phyloP scores from a whole-genome alignment of 1,139 yeast species.

The Kodamaea plutei region DNA sequence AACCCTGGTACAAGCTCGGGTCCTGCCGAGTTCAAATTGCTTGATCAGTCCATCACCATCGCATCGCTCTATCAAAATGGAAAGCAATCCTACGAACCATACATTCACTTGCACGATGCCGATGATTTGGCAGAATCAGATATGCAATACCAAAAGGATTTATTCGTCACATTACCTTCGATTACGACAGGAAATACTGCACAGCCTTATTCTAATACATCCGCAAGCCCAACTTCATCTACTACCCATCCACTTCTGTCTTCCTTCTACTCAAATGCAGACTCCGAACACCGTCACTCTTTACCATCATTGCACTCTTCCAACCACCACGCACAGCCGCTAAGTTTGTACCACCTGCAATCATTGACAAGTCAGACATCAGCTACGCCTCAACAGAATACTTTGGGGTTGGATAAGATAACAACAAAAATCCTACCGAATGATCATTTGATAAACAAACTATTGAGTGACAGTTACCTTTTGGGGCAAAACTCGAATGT shows the following conservation, averaged over 20 bases:
- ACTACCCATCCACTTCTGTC: too few species aligned
- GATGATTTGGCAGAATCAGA: slow-evolving; percentile 34
- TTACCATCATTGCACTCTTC: too few species aligned
- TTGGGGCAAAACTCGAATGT: neutral
- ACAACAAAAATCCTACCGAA: neutral
- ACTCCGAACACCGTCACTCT: too few species aligned
- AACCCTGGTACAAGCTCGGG: too few species aligned
- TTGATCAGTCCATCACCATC: slow-evolving; percentile 42
- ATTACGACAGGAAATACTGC: slow-evolving; percentile 1
- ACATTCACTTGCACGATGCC: slow-evolving; percentile 27
- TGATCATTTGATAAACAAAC: neutral
- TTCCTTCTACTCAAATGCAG: too few species aligned
- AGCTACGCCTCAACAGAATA: too few species aligned
- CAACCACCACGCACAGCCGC: too few species aligned
- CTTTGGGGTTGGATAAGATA: neutral
- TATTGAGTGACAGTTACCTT: neutral
- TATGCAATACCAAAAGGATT: slow-evolving; percentile 28
- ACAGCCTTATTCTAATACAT: neutral
- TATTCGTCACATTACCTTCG: slow-evolving; percentile 10
- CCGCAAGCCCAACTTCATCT: neutral
- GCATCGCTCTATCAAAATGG: slow-evolving; percentile 39
- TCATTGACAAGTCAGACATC: too few species aligned
- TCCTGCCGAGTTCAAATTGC: slow-evolving; percentile 17
- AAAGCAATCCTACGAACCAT: slow-evolving; percentile 27
- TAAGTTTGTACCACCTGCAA: too few species aligned